phyloP scores from a whole-genome alignment of 139 green algal species.

The Deuterostichococcus epilithicus region DNA sequence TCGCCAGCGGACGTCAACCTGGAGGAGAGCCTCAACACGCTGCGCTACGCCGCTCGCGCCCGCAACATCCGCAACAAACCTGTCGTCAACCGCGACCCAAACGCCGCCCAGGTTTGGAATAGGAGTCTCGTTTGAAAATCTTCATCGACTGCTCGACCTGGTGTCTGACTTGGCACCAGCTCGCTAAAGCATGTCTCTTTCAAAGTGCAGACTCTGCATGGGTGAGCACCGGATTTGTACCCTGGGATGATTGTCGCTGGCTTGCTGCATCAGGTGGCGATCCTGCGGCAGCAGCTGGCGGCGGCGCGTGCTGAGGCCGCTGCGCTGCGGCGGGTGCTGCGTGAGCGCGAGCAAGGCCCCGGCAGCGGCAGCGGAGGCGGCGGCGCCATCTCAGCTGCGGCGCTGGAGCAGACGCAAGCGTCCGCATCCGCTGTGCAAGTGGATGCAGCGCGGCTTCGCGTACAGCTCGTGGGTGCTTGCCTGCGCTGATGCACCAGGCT shows the following conservation, averaged over 20 bases:
- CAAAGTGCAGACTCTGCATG: too few relatives aligned
- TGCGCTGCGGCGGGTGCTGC: slow-evolving; percentile 28
- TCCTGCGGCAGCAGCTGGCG: slow-evolving; percentile 73
- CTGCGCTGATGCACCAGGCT: not conserved
- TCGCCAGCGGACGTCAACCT: slow-evolving; percentile 83
- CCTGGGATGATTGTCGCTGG: too few relatives aligned
- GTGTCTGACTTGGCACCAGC: too few relatives aligned
- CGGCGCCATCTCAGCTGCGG: slow-evolving; percentile 22
- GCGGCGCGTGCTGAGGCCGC: slow-evolving; percentile 47
- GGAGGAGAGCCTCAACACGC: slow-evolving; percentile 86
- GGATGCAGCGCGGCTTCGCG: slow-evolving; percentile 49
- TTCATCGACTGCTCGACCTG: too few relatives aligned
- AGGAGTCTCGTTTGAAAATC: too few relatives aligned
- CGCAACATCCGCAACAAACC: slow-evolving; percentile 95
- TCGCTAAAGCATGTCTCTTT: too few relatives aligned
- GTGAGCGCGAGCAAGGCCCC: not conserved
- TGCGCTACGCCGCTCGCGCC: slow-evolving; percentile 80
- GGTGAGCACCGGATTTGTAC: too few relatives aligned
- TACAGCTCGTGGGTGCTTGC: slow-evolving; percentile 54
- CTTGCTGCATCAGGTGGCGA: slow-evolving; percentile 67
- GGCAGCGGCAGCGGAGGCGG: not conserved
- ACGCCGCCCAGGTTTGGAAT: slow-evolving; percentile 44
- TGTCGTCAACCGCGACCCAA: slow-evolving; percentile 85
- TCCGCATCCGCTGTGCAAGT: slow-evolving; percentile 46
- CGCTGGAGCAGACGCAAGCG: slow-evolving; percentile 51